Evolutionary conservation across 164 flowering plant species (phyloP).

Genomic region (Chimonanthus praecox): DNA sequence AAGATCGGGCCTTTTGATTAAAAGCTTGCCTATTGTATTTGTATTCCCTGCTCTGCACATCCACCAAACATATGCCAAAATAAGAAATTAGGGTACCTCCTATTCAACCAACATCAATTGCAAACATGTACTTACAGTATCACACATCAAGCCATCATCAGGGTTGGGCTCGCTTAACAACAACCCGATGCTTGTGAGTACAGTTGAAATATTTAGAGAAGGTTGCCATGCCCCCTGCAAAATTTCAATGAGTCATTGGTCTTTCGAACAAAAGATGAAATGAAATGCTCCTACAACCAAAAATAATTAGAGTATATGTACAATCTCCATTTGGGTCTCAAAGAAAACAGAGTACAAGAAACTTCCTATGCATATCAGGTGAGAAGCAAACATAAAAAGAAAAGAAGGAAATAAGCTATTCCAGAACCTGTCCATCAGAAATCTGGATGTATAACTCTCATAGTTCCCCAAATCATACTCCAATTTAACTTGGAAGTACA

Average conservation of each 20-base stretch:
- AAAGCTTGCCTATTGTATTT: constrained; percentile 75
- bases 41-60: constrained; percentile 76
- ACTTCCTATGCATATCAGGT: too few species aligned
- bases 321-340: too few species aligned
- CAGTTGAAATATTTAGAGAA: constrained; percentile 79
- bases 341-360: too few species aligned
- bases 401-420: too few species aligned
- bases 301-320: neutral
- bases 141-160: constrained; percentile 91
- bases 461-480: too few species aligned
- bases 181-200: constrained; percentile 75
- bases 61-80: constrained; percentile 14
- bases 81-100: neutral
- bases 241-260: neutral
- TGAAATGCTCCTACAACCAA: neutral
- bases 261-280: neutral
- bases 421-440: too few species aligned
- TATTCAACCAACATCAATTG: neutral
- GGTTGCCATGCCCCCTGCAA: constrained; percentile 95
- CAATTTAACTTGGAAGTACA: too few species aligned
- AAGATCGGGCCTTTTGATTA: constrained; percentile 68
- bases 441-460: too few species aligned
- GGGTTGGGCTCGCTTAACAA: constrained; percentile 88
- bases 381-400: too few species aligned
- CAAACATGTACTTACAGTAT: constrained; percentile 51